phyloP scores from a whole-genome alignment of 495 filamentous ascomycete genomes.

The Corynascus novoguineensis region DNA sequence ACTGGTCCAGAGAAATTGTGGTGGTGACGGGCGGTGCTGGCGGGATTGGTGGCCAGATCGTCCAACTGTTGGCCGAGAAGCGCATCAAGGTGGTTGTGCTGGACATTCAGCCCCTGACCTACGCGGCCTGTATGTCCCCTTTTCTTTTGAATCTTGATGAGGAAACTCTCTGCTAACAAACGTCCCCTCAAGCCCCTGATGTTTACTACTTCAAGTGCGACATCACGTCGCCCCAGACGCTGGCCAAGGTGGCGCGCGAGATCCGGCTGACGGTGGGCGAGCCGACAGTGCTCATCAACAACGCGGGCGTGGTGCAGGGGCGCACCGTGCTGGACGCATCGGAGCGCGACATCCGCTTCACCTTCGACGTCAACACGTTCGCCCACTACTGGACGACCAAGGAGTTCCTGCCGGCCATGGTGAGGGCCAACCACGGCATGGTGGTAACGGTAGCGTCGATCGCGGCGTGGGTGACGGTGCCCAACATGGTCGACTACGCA shows the following conservation, averaged over 20 bases:
- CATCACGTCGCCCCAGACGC: constrained; percentile 48
- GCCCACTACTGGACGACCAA: constrained; percentile 59
- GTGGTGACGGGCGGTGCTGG: constrained; percentile 66
- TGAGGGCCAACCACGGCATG: constrained; percentile 63
- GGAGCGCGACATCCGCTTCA: constrained; percentile 53
- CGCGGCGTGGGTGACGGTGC: constrained; percentile 54
- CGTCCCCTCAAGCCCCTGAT: constrained; percentile 40
- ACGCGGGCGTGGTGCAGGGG: constrained; percentile 62
- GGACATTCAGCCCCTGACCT: constrained; percentile 60
- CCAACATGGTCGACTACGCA: constrained; percentile 64
- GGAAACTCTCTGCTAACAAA: neutral
- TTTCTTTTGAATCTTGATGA: neutral
- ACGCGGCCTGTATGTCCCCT: constrained; percentile 42
- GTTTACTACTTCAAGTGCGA: constrained; percentile 61
- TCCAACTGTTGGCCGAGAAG: constrained; percentile 52
- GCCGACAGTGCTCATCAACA: constrained; percentile 71
- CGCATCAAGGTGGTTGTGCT: constrained; percentile 61
- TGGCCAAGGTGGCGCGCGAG: constrained; percentile 42
- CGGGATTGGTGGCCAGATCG: constrained; percentile 61
- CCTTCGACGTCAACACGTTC: constrained; percentile 68
- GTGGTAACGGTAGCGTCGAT: constrained; percentile 65
- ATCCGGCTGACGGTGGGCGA: constrained; percentile 54
- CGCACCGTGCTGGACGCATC: constrained; percentile 54
- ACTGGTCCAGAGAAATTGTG: constrained; percentile 65
- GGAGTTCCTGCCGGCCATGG: constrained; percentile 64